phyloP scores from a whole-genome alignment of 306 rosid genomes.

The Erythrophleum fordii region DNA sequence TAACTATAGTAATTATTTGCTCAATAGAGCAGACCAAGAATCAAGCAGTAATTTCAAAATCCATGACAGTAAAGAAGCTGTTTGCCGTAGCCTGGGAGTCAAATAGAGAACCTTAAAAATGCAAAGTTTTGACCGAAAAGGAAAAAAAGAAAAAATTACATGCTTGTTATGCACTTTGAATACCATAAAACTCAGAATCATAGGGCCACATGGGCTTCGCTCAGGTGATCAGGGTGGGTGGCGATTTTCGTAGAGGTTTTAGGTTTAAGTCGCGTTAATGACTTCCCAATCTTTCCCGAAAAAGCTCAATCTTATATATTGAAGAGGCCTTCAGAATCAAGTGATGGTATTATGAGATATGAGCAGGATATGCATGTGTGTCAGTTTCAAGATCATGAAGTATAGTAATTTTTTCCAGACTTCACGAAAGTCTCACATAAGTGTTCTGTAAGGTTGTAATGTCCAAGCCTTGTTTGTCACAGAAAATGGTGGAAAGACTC shows the following conservation, averaged over 20 bases:
- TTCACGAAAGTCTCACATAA: too few species aligned
- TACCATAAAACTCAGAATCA: background rate
- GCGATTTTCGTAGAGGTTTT: background rate
- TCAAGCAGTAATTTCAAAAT: background rate
- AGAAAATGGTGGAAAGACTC: background rate
- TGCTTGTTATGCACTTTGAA: background rate
- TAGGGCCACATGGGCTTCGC: background rate
- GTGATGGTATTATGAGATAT: background rate
- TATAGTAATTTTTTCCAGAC: too few species aligned
- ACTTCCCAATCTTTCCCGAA: constrained; percentile 5
- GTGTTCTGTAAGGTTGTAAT: background rate
- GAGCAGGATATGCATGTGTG: too few species aligned
- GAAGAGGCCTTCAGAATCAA: background rate
- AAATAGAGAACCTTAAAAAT: background rate
- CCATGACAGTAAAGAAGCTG: background rate
- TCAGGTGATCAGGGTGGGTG: background rate
- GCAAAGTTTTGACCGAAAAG: background rate
- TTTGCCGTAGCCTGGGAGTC: background rate
- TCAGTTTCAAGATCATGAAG: too few species aligned
- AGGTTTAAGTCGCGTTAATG: background rate
- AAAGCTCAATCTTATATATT: background rate
- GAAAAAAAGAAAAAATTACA: too few species aligned
- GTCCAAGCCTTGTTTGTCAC: background rate
- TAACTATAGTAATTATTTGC: background rate
- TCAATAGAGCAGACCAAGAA: background rate